Conservation (phyloP, 2,329 filamentous ascomycete genomes). For the Xylariaceae sp. region DNA sequence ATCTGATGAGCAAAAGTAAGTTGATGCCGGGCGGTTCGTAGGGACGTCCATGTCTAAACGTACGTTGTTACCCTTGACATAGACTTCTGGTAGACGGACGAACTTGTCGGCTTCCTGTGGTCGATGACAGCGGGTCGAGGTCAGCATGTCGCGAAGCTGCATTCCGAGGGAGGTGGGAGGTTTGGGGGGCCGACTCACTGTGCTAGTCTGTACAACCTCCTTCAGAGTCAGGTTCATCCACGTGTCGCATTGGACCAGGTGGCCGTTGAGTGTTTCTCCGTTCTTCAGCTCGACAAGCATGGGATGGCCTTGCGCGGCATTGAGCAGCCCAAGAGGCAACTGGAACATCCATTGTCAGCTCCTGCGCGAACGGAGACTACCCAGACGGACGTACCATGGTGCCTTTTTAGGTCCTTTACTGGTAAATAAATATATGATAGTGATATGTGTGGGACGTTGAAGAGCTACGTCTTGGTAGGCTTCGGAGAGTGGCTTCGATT, state of each 20-base stretch:
- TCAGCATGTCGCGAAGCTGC: no score
- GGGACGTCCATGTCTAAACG: conserved; percentile 32
- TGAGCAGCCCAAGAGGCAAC: conserved; percentile 77
- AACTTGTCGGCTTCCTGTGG: conserved; percentile 90
- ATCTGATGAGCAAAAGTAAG: conserved; percentile 57
- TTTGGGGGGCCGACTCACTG: conserved; percentile 50
- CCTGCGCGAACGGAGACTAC: not conserved
- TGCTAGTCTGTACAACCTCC: conserved; percentile 93
- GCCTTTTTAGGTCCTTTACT: conserved; percentile 5
- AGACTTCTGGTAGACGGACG: conserved; percentile 84
- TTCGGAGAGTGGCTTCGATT: not conserved
- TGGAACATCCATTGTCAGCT: conserved; percentile 30
- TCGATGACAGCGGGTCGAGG: no score
- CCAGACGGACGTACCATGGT: conserved; percentile 4
- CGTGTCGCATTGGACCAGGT: conserved; percentile 93
- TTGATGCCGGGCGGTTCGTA: conserved; percentile 3
- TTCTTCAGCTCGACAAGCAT: conserved; percentile 58
- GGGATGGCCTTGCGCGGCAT: conserved; percentile 92
- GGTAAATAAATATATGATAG: conserved; percentile 2
- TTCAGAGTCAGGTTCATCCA: conserved; percentile 99
- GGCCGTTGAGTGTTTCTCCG: conserved; percentile 83
- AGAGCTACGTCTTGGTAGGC: not conserved
- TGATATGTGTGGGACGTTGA: not conserved
- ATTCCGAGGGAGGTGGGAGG: no score
- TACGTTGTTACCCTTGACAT: conserved; percentile 96